phyloP scores from a whole-genome alignment of 768 basidiomycete genomes.

The Clavulina sp. region DNA sequence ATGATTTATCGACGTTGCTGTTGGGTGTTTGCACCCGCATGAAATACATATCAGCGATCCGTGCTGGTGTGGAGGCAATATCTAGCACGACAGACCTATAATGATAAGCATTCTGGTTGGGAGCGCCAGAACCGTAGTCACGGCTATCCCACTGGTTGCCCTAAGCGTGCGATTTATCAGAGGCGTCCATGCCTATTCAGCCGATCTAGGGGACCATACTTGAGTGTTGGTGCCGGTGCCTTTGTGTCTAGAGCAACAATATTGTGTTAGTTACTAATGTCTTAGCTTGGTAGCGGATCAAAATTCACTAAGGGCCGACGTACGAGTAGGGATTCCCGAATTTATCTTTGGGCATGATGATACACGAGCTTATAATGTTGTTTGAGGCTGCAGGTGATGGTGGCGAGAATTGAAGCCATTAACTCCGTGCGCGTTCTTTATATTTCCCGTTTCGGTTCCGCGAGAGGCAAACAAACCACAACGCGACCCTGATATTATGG shows the following conservation, averaged over 20 bases:
- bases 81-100: neutral
- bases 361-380: no score
- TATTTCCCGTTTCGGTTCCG: no score
- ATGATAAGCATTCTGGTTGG: slow-evolving; percentile 11
- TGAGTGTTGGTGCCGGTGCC: neutral
- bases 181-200: neutral
- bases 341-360: neutral
- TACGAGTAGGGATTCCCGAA: neutral
- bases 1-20: neutral
- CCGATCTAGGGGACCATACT: neutral
- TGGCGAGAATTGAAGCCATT: no score
- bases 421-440: no score
- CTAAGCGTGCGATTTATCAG: neutral
- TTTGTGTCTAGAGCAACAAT: no score
- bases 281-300: no score
- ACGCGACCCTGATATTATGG: no score
- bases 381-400: no score
- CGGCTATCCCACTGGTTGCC: slow-evolving; percentile 9
- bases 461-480: no score
- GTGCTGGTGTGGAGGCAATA: neutral
- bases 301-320: no score
- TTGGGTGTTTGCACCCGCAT: neutral
- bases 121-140: slow-evolving; percentile 9
- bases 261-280: no score
- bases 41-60: neutral